Conservation (phyloP, 2,329 filamentous ascomycete species). For the Aspergillus brunneoviolaceus region DNA sequence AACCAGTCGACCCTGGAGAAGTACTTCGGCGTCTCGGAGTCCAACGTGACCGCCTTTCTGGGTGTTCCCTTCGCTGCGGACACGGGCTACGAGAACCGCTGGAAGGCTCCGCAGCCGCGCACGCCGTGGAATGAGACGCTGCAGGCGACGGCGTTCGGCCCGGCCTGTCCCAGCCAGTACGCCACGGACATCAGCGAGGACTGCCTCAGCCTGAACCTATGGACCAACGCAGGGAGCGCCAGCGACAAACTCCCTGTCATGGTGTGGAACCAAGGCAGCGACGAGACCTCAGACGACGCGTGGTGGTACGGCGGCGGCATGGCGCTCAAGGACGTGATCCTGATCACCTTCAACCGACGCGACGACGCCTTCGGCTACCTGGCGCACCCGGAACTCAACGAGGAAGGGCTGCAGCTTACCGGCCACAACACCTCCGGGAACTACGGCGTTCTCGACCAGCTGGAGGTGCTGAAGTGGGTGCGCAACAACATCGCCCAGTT, state of each 20-base stretch:
- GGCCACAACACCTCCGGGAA: constrained; percentile 28
- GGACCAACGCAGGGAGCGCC: constrained; percentile 24
- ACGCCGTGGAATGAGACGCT: constrained; percentile 23
- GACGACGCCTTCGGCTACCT: constrained; percentile 31
- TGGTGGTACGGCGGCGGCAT: constrained; percentile 32
- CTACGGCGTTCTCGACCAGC: constrained; percentile 52
- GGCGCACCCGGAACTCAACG: constrained; percentile 23
- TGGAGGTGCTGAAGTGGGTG: constrained; percentile 58
- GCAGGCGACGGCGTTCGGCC: constrained; percentile 22
- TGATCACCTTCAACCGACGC: constrained; percentile 31
- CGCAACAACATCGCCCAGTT: constrained; percentile 53
- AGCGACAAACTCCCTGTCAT: constrained; percentile 29
- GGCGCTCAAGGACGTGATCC: constrained; percentile 29
- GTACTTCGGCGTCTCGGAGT: constrained; percentile 20
- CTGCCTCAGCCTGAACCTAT: constrained; percentile 35
- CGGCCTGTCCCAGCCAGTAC: constrained; percentile 21
- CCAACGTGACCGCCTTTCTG: constrained; percentile 25
- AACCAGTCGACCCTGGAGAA: constrained; percentile 19
- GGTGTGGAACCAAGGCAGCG: constrained; percentile 31
- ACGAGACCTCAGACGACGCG: constrained; percentile 25
- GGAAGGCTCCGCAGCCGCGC: constrained; percentile 26
- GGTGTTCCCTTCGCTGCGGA: constrained; percentile 30
- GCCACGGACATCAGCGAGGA: constrained; percentile 23
- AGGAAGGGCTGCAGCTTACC: constrained; percentile 13
- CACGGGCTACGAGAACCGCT: constrained; percentile 28